Evolutionary conservation across 2,329 filamentous ascomycete species (phyloP).

Genomic region (Alternaria ventricosa): DNA sequence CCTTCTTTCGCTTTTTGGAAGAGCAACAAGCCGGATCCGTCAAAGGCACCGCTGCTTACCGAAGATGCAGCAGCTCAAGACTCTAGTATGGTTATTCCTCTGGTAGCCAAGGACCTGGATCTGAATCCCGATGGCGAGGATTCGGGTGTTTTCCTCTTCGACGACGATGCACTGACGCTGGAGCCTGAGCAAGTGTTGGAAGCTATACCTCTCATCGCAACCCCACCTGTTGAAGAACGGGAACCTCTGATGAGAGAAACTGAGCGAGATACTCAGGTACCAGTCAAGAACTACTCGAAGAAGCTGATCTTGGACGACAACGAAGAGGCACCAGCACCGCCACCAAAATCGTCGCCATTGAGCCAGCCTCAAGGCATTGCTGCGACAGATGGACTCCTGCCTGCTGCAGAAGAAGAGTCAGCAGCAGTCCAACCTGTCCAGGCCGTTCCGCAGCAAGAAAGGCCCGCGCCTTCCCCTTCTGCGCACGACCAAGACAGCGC

Average conservation of each 20-base stretch:
- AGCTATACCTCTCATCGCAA: neutral
- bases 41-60: slow-evolving; percentile 8
- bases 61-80: slow-evolving; percentile 7
- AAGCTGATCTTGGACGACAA: neutral
- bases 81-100: neutral
- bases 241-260: neutral
- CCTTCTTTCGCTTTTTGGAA: slow-evolving; percentile 34
- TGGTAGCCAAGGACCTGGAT: slow-evolving; percentile 9
- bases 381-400: neutral
- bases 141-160: slow-evolving; percentile 26
- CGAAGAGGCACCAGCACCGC: neutral
- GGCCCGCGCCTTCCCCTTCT: neutral
- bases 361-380: neutral
- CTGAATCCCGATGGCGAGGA: slow-evolving; percentile 24
- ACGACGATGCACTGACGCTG: neutral
- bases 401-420: neutral
- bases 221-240: neutral
- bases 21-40: slow-evolving; percentile 17
- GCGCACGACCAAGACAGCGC: neutral
- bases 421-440: neutral
- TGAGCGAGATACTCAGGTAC: neutral
- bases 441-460: neutral
- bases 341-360: neutral
- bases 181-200: neutral
- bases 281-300: neutral